Evolutionary conservation across 2,329 filamentous ascomycete genomes (phyloP).

Genomic region (Pezicula neosporulosa): DNA sequence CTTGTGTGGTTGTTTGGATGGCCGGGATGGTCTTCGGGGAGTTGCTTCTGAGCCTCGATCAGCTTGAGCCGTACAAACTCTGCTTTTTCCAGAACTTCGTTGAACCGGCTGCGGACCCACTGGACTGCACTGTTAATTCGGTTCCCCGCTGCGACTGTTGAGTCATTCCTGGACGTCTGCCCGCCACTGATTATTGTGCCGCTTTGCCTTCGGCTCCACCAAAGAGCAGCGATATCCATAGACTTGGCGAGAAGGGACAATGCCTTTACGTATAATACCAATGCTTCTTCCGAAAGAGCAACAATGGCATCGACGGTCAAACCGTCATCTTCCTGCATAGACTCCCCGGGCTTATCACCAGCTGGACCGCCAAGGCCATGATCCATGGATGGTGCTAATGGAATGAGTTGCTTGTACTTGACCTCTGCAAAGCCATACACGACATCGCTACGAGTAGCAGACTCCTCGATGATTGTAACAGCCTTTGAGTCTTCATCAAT

Average conservation of each 20-base stretch:
- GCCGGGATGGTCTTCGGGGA: constrained; percentile 81
- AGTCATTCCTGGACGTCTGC: constrained; percentile 36
- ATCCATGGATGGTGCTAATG: constrained; percentile 74
- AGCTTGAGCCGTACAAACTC: constrained; percentile 90
- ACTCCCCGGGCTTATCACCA: constrained; percentile 49
- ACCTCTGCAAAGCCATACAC: constrained; percentile 98
- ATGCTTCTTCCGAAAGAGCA: constrained; percentile 84
- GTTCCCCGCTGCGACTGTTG: constrained; percentile 38
- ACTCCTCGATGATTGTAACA: constrained; percentile 83
- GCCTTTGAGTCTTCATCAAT: constrained; percentile 78
- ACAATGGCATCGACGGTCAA: constrained; percentile 85
- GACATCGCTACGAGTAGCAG: constrained; percentile 89
- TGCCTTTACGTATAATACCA: constrained; percentile 95
- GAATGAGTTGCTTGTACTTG: constrained; percentile 96
- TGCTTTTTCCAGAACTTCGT: constrained; percentile 94
- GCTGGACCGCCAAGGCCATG: constrained; percentile 64
- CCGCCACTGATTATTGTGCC: constrained; percentile 49
- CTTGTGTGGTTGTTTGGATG: constrained; percentile 78
- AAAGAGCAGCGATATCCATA: constrained; percentile 90
- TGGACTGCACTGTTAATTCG: constrained; percentile 93
- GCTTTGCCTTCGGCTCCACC: constrained; percentile 83
- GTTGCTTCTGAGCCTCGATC: constrained; percentile 76
- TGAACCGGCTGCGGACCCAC: constrained; percentile 92
- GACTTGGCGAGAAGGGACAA: constrained; percentile 85
- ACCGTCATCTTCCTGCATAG: constrained; percentile 64